Evolutionary conservation across 306 rosid genomes (phyloP), one percentile per base, ranked within the genome.

Genomic region (Castanea sativa): DNA sequence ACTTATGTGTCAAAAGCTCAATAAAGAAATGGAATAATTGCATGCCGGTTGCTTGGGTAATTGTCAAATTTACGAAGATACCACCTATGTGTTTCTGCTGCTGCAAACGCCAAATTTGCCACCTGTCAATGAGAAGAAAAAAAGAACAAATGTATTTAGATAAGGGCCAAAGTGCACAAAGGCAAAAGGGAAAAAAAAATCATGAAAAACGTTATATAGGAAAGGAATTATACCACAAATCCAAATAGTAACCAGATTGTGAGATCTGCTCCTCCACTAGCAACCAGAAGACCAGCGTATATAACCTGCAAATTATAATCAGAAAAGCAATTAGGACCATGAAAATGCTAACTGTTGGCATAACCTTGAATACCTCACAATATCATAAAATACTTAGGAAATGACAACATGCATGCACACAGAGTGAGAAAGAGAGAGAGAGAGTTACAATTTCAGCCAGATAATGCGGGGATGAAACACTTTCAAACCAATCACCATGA

Each of bases 81-180:
- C 99, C 99, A 92, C 60, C 80, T 85, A 55, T 91, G 97, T 11
- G 97, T 92, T 87, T 94, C 97, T 64, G 85, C 93, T 23, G 97
- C 97, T 73, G 95, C 91, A 69, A 92, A 75, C 71, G 79, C 74
- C 76, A 94, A 80, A 76, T 94, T 92, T 64, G 90, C 88, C 85
- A 90, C 95, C 97, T 94, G 85, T 41, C 43, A 59, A 73, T 11
- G 69, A 52, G 14, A 56, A 52, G 59, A 76, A 73, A 74, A 74
- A 4, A 10, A 41, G 10, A 27, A 73, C 55, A 69, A 30, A 25
- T 2, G 27, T 30, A 14, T 23, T 43, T 19, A 11, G 58, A 75
- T 69, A 23, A 72, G 59, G 67, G 49, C 20, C 43, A 73, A 55
- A 74, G 23, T 15, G 64, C 73, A 57, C n/a, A 64, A 45, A 14